A percentile compares a stretch with the other conserved stretches of the same genome.
Conservation (phyloP, 2,329 filamentous ascomycete genomes). For the Cladobotryum protrusum region DNA sequence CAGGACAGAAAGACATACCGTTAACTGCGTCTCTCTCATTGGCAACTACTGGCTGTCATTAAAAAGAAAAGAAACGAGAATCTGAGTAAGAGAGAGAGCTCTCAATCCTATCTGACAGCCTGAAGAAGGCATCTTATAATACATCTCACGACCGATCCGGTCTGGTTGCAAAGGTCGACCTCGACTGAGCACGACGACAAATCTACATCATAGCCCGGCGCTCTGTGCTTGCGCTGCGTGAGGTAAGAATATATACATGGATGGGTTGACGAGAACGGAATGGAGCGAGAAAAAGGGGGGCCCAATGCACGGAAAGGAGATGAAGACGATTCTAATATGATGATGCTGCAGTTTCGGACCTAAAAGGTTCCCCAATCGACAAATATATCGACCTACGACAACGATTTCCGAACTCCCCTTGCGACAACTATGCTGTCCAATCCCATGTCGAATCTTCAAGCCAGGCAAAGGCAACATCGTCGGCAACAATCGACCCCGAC, state of each 20-base stretch:
- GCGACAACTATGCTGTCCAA: conserved; percentile 73
- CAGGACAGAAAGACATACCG: neutral
- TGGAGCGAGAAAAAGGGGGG: no score
- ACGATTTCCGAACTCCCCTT: conserved; percentile 62
- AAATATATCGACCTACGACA: conserved; percentile 45
- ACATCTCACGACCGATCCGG: conserved; percentile 3
- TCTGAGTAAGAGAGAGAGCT: conserved; percentile 14
- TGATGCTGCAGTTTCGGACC: conserved; percentile 35
- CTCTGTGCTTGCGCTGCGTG: conserved; percentile 77
- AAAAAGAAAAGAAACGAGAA: conserved; percentile 6
- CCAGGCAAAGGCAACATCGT: conserved; percentile 54
- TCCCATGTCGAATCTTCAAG: conserved; percentile 64
- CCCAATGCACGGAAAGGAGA: no score
- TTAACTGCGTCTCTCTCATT: neutral
- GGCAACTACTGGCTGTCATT: neutral
- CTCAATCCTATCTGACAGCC: conserved; percentile 20
- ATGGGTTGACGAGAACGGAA: no score
- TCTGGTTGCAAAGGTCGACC: conserved; percentile 31
- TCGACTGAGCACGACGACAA: conserved; percentile 44
- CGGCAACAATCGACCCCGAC: conserved; percentile 83
- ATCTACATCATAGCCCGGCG: conserved; percentile 57
- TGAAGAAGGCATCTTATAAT: conserved; percentile 26
- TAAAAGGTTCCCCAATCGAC: conserved; percentile 44
- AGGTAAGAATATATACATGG: conserved; percentile 45
- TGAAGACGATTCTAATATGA: conserved; percentile 6